These are phyloP conservation scores for Saururus chinensis DNA, from an alignment of 164 flowering plant genomes.

Conservation along the genomic window DNA sequence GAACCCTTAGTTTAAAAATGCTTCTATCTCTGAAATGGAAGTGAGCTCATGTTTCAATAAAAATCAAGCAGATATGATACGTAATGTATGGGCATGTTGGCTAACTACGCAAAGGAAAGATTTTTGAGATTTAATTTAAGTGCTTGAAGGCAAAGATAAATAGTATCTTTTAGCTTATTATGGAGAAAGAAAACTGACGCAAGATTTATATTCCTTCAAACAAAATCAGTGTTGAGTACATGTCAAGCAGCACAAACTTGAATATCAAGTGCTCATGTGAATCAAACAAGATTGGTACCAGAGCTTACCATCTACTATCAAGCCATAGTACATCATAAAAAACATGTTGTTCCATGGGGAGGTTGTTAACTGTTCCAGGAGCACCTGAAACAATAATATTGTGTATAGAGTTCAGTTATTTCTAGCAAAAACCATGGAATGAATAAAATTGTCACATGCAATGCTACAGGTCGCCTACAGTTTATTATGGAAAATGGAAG, in stretches of 20 bases:
- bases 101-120: too few relatives aligned
- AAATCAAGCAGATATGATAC: too few relatives aligned
- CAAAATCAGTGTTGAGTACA: background rate
- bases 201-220: background rate
- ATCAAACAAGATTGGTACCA: background rate
- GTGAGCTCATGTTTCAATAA: too few relatives aligned
- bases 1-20: too few relatives aligned
- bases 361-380: constrained; percentile 62
- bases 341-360: constrained; percentile 86
- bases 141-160: background rate
- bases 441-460: background rate
- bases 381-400: constrained; percentile 30
- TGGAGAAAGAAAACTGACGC: background rate
- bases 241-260: background rate
- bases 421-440: background rate
- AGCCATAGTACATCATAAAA: constrained; percentile 75
- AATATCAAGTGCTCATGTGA: background rate
- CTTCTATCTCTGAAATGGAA: too few relatives aligned
- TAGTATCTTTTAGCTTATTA: background rate
- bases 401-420: background rate
- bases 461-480: background rate
- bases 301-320: constrained; percentile 53
- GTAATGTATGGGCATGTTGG: too few relatives aligned
- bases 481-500: background rate
- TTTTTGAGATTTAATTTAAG: too few relatives aligned